Evolutionary conservation across 495 filamentous ascomycete genomes (phyloP), one percentile per base, ranked within the genome.

Genomic region (Neurospora discreta): DNA sequence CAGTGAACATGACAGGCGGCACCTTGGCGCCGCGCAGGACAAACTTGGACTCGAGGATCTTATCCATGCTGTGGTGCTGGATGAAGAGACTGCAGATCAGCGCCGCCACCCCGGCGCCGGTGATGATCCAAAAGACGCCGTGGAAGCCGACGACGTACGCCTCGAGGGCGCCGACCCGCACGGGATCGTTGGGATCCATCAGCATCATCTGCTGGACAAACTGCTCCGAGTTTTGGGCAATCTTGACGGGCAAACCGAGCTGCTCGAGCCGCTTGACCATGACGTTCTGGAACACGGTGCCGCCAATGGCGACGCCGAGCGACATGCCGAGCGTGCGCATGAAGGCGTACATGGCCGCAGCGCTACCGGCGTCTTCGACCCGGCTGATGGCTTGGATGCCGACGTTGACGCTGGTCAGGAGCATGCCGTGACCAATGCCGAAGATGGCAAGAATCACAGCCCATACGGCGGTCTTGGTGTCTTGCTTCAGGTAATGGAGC

Each of bases 241-340:
- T 83, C 6, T 69, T 70, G 16, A 71, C 74, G 0, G 81, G 79
- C 30, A 84, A 71, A 44, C 85, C 79, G 75, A 82, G 40, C 65
- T 76, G 46, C 70, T 79, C 58, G 10, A 88, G 79, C 75, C 86
- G 83, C 60, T 76, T 73, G 69, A 79, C 80, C 79, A 87, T 85
- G 70, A 83, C 77, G 72, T 88, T 90, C 74, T 90, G 85, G 74
- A 91, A 87, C 7, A 89, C 81, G n/a, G 85, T 83, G 5, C 87
- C 87, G 3, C 89, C 88, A 33, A 91, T 81, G 16, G 88, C 89
- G 15, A 92, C 83, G 7, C 89, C 89, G 30, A 90, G 73, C 16
- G 87, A 86, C 85, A 90, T 89, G 16, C 89, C 90, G 77, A 89
- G 82, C 0, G 85, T 84, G 3, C 89, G 84, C 70, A 87, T 81